phyloP scores from a whole-genome alignment of 2,329 filamentous ascomycete genomes.

The Claviceps maximensis region DNA sequence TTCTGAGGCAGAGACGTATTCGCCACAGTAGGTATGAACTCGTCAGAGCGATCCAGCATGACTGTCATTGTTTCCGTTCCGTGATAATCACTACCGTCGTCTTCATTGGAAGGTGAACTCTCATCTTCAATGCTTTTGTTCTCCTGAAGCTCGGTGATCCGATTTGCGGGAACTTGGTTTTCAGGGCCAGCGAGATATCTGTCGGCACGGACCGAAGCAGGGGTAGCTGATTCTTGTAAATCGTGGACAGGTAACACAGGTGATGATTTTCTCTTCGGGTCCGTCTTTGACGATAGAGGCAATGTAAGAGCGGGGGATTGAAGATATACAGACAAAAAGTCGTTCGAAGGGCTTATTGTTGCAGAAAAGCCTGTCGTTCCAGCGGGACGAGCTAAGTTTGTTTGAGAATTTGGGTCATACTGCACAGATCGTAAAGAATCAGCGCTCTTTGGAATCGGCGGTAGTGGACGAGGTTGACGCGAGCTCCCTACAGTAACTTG shows the following conservation, averaged over 20 bases:
- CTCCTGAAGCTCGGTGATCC: background rate
- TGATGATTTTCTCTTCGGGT: slow-evolving; percentile 33
- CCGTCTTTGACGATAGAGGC: slow-evolving; percentile 12
- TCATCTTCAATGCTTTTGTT: too few relatives aligned
- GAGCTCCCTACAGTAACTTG: background rate
- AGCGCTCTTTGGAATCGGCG: background rate
- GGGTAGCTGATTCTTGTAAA: background rate
- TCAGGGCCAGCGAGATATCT: background rate
- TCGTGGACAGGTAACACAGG: slow-evolving; percentile 29
- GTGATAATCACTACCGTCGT: slow-evolving; percentile 11
- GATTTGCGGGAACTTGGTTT: background rate
- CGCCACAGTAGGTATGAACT: slow-evolving; percentile 5
- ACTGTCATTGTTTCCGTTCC: slow-evolving; percentile 27
- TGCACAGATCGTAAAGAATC: too few relatives aligned
- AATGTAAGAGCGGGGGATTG: slow-evolving; percentile 2
- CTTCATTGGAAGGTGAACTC: background rate
- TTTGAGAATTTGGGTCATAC: background rate
- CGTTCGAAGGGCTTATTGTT: slow-evolving; percentile 6
- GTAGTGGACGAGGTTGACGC: background rate
- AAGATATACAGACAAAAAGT: slow-evolving; percentile 3
- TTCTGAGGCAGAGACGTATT: slow-evolving; percentile 4
- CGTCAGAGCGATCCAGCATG: slow-evolving; percentile 26
- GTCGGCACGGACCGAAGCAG: background rate
- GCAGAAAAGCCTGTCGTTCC: slow-evolving; percentile 16
- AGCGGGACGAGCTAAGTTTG: background rate